Conservation (phyloP, 1,284 basidiomycete species). For the Vanrija sp. region DNA sequence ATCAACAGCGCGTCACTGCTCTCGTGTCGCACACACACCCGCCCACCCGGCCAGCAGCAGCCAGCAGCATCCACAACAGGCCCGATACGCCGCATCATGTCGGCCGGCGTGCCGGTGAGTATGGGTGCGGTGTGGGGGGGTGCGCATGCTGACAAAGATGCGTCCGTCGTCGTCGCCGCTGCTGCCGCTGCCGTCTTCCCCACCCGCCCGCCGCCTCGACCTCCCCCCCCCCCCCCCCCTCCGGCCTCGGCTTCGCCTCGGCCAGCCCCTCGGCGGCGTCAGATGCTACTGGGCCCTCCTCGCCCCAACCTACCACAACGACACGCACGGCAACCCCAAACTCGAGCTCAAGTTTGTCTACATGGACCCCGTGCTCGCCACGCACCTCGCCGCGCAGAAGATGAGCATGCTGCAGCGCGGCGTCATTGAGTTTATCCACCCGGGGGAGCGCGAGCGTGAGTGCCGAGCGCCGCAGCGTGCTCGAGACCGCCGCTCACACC, state of each 20-base stretch:
- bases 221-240: not conserved
- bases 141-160: no score
- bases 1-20: no score
- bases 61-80: no score
- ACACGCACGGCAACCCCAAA: conserved; percentile 16
- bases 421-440: conserved; percentile 82
- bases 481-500: not conserved
- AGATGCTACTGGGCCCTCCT: conserved; percentile 47
- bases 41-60: no score
- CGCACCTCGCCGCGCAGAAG: conserved; percentile 71
- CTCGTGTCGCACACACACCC: no score
- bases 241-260: not conserved
- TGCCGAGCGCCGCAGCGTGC: conserved; percentile 1
- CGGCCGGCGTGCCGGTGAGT: no score
- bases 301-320: conserved; percentile 21
- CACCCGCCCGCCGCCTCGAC: not conserved
- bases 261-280: conserved; percentile 34
- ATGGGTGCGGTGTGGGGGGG: no score
- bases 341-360: conserved; percentile 75
- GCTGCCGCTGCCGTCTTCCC: no score
- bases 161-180: no score
- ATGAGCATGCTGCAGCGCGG: conserved; percentile 66
- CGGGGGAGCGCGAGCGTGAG: conserved; percentile 70
- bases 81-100: no score
- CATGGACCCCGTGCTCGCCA: conserved; percentile 77